Evolutionary conservation across 164 flowering plant species (phyloP), one percentile per base, ranked within the genome.

Genomic region (Buxus sempervirens): DNA sequence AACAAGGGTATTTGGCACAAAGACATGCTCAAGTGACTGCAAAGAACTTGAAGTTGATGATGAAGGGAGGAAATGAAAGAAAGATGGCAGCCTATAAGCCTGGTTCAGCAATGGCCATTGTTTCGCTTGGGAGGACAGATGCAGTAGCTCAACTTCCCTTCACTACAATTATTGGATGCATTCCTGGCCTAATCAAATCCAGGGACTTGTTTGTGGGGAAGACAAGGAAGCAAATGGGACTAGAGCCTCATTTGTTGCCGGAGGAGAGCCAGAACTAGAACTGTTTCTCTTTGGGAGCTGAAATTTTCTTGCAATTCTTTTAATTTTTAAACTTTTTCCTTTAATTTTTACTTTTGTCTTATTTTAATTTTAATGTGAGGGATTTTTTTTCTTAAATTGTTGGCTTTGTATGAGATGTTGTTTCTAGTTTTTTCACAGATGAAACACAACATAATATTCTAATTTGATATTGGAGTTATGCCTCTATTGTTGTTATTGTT

Each of bases 111-210:
- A 78, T 79, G 48, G 88, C 90, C 2, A 71, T 91, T 25, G 88
- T 94, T 24, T 85, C 96, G 0, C 79, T 93, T 23, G 98, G 98
- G 60, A 87, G 96, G 81, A 84, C 66, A 66, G 89, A 88, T 0
- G 97, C 85, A 6, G 87, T 94, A 41, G 96, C 90, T 20, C 91
- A 94, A 60, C 81, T 83, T 21, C 84, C 87, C 0, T 75, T 75
- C 49, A 63, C 66, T 15, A 90, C 97, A 4, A 25, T 83, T 14
- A 73, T 67, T 1, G 98, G 98, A 19, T 48, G 81, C 49, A 42
- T 88, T 49, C 95, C 96, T 24, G 97, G 97, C 7, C 16, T 72
- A 74, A 78, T 94, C 67, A 94, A 94, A 72, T 91, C 98, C 38
- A 78, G 71, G 67, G 98, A 89, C 73, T 79, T 90, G 77, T 90